A percentile compares a stretch with the other conserved stretches of the same genome.
phyloP scores from a whole-genome alignment of 345 rosid genomes.

The Aquilaria malaccensis region DNA sequence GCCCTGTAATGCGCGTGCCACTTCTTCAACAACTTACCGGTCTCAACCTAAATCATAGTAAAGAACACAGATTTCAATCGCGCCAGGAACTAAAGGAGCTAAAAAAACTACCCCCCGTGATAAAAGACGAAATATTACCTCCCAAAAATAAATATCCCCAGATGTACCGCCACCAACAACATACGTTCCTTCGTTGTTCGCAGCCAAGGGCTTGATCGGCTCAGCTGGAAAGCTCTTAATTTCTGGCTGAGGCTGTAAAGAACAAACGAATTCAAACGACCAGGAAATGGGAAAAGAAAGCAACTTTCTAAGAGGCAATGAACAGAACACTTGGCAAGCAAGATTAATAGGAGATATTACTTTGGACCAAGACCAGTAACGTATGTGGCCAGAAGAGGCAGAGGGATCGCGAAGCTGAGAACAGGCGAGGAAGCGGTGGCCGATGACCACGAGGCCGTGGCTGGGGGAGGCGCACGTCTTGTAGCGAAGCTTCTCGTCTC shows the following conservation, averaged over 20 bases:
- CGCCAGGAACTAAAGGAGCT: not conserved
- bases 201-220: slow-evolving; percentile 54
- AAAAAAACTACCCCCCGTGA: not conserved
- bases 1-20: slow-evolving; percentile 77
- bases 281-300: not conserved
- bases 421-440: slow-evolving; percentile 55
- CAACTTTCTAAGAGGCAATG: not conserved
- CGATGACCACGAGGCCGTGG: slow-evolving; percentile 61
- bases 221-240: slow-evolving; percentile 75
- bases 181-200: slow-evolving; percentile 71
- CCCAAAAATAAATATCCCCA: slow-evolving; percentile 75
- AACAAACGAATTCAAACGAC: not conserved
- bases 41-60: slow-evolving; percentile 42
- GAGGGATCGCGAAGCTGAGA: slow-evolving; percentile 60
- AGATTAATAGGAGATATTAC: slow-evolving; percentile 14
- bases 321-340: slow-evolving; percentile 11
- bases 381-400: slow-evolving; percentile 49
- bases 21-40: slow-evolving; percentile 68
- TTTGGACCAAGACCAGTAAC: slow-evolving; percentile 79
- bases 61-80: not conserved
- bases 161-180: slow-evolving; percentile 74
- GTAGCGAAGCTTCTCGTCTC: slow-evolving; percentile 53
- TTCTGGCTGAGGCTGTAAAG: slow-evolving; percentile 68
- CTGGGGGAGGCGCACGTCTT: slow-evolving; percentile 62
- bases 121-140: slow-evolving; percentile 29